A percentile compares a stretch with the other conserved stretches of the same genome.
phyloP scores from a whole-genome alignment of 768 basidiomycete species.

The Antrodiella citrinella region DNA sequence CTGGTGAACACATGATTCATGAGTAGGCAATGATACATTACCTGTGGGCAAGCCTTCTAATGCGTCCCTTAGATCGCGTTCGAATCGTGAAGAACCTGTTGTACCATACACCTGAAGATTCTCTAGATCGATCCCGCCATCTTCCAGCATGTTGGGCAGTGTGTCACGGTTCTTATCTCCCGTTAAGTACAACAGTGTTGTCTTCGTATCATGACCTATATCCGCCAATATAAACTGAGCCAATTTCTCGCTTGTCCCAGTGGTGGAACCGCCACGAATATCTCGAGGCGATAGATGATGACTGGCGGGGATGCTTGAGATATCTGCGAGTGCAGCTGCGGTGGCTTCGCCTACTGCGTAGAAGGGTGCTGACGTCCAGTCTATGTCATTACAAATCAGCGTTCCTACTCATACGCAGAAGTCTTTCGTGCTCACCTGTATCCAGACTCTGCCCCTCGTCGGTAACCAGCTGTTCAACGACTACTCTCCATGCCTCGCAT shows the following conservation, averaged over 20 bases:
- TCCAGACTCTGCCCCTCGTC: background rate
- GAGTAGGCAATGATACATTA: background rate
- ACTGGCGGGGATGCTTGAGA: background rate
- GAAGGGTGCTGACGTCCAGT: constrained; percentile 59
- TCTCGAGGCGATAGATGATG: constrained; percentile 22
- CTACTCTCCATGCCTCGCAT: constrained; percentile 61
- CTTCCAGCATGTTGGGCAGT: constrained; percentile 40
- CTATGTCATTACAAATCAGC: too few relatives aligned
- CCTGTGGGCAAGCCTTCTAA: background rate
- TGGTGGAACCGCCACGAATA: constrained; percentile 37
- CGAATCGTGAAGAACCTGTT: constrained; percentile 43
- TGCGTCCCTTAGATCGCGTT: constrained; percentile 27
- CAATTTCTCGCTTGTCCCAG: constrained; percentile 64
- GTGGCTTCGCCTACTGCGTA: constrained; percentile 74
- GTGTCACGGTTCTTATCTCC: constrained; percentile 84
- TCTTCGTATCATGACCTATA: constrained; percentile 6
- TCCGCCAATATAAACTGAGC: constrained; percentile 52
- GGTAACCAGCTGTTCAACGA: constrained; percentile 23
- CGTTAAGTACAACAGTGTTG: constrained; percentile 59
- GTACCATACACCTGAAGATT: constrained; percentile 68
- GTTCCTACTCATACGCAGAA: too few relatives aligned
- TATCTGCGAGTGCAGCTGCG: constrained; percentile 31
- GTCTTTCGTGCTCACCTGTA: background rate
- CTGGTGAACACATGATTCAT: background rate
- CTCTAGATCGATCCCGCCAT: constrained; percentile 36